phyloP scores from a whole-genome alignment of 148 eudicot species.

The Agrostemma githago region DNA sequence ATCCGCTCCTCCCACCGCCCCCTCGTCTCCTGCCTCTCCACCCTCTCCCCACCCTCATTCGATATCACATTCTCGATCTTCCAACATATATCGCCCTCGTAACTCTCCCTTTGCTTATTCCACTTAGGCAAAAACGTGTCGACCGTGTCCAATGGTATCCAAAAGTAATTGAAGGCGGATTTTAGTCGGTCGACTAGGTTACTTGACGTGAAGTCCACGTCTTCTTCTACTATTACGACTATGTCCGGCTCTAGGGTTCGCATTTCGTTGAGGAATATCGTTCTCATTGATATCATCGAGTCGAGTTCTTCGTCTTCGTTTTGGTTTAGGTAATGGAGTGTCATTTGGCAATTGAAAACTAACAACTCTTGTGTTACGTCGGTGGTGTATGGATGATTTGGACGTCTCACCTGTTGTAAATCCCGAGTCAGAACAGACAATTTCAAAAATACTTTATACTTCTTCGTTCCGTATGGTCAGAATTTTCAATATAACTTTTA shows the following conservation, averaged over 20 bases:
- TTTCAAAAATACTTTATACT: no score
- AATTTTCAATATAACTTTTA: no score
- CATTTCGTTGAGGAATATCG: conserved; percentile 50
- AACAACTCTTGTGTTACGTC: conserved; percentile 40
- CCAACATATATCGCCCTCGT: conserved; percentile 77
- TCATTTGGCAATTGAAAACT: conserved; percentile 81
- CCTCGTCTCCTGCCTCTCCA: conserved; percentile 70
- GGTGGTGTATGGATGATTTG: neutral
- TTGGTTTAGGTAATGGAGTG: conserved; percentile 56
- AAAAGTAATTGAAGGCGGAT: conserved; percentile 68
- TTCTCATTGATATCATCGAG: conserved; percentile 19
- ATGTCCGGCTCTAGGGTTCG: conserved; percentile 50
- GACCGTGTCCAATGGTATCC: conserved; percentile 91
- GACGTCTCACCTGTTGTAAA: neutral
- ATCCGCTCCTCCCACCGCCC: conserved; percentile 64
- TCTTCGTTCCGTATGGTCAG: no score
- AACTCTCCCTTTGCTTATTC: conserved; percentile 81
- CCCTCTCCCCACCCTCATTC: conserved; percentile 55
- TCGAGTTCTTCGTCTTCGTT: conserved; percentile 30
- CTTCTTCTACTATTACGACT: conserved; percentile 70
- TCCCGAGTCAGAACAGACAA: neutral
- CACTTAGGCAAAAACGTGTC: conserved; percentile 73
- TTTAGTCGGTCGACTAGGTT: conserved; percentile 52
- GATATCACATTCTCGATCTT: conserved; percentile 83
- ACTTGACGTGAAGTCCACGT: conserved; percentile 61